Percentiles rank a stretch among this genome's conserved stretches.
These are phyloP conservation scores for Hyaloraphidium curvatum DNA, from an alignment of 192 early-diverging fungal species.

Conservation along the genomic window DNA sequence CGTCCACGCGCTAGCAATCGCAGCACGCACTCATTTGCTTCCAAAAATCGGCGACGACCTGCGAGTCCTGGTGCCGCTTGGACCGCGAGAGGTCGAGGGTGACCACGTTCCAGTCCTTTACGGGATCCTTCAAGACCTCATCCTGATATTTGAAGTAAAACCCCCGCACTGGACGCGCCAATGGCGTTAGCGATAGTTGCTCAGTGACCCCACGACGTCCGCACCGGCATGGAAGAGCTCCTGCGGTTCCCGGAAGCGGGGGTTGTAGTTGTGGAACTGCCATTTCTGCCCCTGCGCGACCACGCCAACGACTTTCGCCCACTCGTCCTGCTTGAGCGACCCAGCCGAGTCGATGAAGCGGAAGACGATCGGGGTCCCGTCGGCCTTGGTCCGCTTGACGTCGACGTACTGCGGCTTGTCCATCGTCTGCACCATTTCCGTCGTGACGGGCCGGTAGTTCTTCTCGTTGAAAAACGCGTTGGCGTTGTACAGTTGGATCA, in stretches of 20 bases:
- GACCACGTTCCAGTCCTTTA: conserved; percentile 24
- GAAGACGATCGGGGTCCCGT: background rate
- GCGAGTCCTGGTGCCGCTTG: conserved; percentile 24
- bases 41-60: conserved; percentile 32
- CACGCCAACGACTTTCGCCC: too few species aligned
- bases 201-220: background rate
- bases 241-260: background rate
- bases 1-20: too few species aligned
- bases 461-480: background rate
- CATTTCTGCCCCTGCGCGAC: too few species aligned
- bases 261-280: background rate
- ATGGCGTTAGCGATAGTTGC: too few species aligned
- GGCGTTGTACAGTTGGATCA: background rate
- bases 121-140: conserved; percentile 18
- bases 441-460: background rate
- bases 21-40: too few species aligned
- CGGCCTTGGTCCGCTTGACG: background rate
- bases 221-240: background rate
- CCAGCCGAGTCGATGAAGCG: background rate
- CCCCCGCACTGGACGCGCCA: conserved; percentile 16
- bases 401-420: too few species aligned
- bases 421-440: too few species aligned
- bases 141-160: conserved; percentile 31
- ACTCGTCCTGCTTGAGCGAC: background rate
- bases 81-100: conserved; percentile 23